Base-by-base conservation (phyloP, 2,329 filamentous ascomycete genomes). In the Didymella sp. region DNA sequence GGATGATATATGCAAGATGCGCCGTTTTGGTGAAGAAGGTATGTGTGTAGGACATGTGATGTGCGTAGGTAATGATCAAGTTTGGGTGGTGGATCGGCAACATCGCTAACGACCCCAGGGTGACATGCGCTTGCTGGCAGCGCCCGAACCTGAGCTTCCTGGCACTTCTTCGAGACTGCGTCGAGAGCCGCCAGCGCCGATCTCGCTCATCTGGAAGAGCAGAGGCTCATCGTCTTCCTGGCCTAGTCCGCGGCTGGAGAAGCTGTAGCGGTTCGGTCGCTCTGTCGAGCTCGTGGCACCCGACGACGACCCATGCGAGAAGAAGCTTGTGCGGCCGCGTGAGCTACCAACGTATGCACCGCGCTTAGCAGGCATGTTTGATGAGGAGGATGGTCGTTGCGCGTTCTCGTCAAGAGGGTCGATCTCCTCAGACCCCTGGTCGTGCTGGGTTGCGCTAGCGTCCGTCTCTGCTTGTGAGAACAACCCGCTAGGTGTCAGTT, bases 191-290 rank as follows among this genome's bases (percentile, higher is more conserved):
- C 69, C 70, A 5, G 68, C 61, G 63, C 87, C 86, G 70, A 90
- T 84, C 73, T 91, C 89, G 31, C 87, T 89, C 81, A 91, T 86
- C 61, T 89, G 87, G 73, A 91, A 91, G 9, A 91, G 80, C 9
- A 91, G 74, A 0, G 87, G 87, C 67, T 91, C 89, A 51, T 90
- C 89, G 58, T 89, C 87, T 22, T 85, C 81, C 8, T 66, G 35
- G n/a, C 77, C 70, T 1, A 61, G 74, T 15, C 71, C 64, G 21
- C 78, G 75, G 37, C 80, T 78, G 0, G 78, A 75, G 43, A 80
- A 79, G 53, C 79, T 82, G 53, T 80, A 77, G 48, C 81, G 68
- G 48, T 63, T 74, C 12, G 69, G 70, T 12, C 72, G 70, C 38
- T 74, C 73, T 2, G 72, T 74, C 1, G 72, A 73, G 56, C 71